Evolutionary conservation across 208 protist genomes (phyloP).

Genomic region (Leishmania lainsoni): DNA sequence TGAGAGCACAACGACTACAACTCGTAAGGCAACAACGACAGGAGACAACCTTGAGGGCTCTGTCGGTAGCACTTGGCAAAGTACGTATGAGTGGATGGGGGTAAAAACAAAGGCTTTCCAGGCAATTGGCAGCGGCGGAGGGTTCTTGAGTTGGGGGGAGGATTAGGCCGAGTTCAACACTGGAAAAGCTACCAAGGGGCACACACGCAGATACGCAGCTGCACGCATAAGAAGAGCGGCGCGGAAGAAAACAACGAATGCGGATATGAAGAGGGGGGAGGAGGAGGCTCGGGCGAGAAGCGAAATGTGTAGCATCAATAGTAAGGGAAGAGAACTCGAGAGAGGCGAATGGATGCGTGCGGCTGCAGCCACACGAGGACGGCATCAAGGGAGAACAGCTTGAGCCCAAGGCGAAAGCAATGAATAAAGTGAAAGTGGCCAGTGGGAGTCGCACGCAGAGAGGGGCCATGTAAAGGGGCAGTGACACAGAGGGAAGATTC

Average conservation of each 20-base stretch:
- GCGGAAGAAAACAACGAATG: not conserved
- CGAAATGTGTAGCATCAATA: not conserved
- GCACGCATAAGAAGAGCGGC: not conserved
- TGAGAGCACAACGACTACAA: not conserved
- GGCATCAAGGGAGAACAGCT: not conserved
- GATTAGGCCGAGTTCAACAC: not conserved
- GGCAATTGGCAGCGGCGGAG: not conserved
- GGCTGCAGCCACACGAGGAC: not conserved
- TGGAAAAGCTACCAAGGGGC: not conserved
- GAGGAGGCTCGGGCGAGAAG: not conserved
- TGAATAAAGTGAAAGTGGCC: not conserved
- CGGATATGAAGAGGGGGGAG: not conserved
- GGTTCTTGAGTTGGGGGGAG: not conserved
- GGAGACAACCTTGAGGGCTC: not conserved
- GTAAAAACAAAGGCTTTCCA: not conserved
- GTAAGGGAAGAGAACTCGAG: not conserved
- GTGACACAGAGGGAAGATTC: not conserved
- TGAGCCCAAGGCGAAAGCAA: not conserved
- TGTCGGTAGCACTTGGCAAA: not conserved
- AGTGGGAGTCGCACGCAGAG: not conserved
- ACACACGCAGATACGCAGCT: not conserved
- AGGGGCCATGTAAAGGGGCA: not conserved
- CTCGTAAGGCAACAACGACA: not conserved
- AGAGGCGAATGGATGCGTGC: not conserved
- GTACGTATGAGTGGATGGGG: not conserved